Evolutionary conservation across 768 basidiomycete species (phyloP).

Genomic region (Tricholoma flavovirens): DNA sequence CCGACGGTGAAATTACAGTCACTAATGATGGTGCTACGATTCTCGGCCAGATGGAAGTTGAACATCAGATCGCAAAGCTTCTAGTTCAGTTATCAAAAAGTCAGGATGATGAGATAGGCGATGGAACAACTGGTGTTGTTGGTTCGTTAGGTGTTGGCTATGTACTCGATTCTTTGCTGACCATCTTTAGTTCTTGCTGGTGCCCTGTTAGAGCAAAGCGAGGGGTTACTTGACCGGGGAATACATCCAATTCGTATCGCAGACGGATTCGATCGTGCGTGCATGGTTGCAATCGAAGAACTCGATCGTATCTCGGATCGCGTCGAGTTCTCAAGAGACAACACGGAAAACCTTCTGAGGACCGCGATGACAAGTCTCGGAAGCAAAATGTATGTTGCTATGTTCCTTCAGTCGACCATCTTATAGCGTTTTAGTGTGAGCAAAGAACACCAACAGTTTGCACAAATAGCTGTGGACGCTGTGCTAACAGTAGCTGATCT

Average conservation of each 20-base stretch:
- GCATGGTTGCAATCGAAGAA: slow-evolving; percentile 82
- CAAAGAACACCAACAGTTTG: slow-evolving; percentile 92
- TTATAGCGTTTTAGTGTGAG: slow-evolving; percentile 64
- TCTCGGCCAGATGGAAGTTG: slow-evolving; percentile 97
- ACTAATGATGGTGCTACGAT: slow-evolving; percentile 99
- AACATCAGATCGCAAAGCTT: slow-evolving; percentile 98
- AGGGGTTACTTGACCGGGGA: slow-evolving; percentile 95
- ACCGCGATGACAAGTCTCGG: slow-evolving; percentile 95
- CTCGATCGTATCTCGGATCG: slow-evolving; percentile 88
- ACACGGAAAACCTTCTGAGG: slow-evolving; percentile 87
- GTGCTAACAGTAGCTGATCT: slow-evolving; percentile 94
- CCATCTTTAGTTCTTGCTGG: slow-evolving; percentile 80
- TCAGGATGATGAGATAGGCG: slow-evolving; percentile 99
- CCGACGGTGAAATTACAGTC: slow-evolving; percentile 98
- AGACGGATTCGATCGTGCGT: slow-evolving; percentile 96
- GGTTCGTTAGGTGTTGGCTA: slow-evolving; percentile 49
- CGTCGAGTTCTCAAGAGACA: slow-evolving; percentile 75
- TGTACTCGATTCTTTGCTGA: not conserved
- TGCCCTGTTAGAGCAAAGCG: slow-evolving; percentile 90
- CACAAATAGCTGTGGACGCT: slow-evolving; percentile 96
- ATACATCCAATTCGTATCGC: slow-evolving; percentile 99
- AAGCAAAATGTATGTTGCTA: slow-evolving; percentile 84
- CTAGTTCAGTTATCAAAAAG: slow-evolving; percentile 95
- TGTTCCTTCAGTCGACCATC: not conserved
- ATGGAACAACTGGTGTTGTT: slow-evolving; percentile 98